Base-by-base conservation (phyloP, 352 stramenopile species). In the Globisporangium megalacanthum region DNA sequence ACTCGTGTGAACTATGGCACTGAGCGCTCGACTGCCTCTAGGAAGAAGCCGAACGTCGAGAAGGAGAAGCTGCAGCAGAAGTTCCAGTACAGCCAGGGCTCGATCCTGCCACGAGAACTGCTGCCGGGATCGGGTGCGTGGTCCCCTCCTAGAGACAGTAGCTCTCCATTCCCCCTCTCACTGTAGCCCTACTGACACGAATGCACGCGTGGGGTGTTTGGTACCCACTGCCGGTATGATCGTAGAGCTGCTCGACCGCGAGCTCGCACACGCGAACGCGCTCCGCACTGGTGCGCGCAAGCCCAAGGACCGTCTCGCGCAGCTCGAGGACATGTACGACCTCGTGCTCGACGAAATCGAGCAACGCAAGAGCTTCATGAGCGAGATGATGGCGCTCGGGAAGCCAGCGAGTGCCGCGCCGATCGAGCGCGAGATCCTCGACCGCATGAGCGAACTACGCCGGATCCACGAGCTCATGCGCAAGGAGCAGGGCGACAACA, bases 31-130 rank as follows among this genome's bases (percentile, higher is more conserved):
- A 47, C 33, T 48, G 29, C 9, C 31, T 65, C 45, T 48, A 79
- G 66, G 25, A 65, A 62, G 51, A 72, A 65, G 52, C 79, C 78
- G 1, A 89, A 89, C 33, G 73, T 88, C 36, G 80, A 93, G 47
- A 93, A 93, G 55, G 80, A 93, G 52, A 93, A 89, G 57, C 70
- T 93, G 13, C 83, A 93, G 57, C 80, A 93, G 48, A 58, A 77
- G 6, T 91, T 93, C 44, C 82, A 80, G 22, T 93, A 86, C 64
- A 74, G 75, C 1, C 65, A 64, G 4, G 83, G 83, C 6, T 79
- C 57, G 0, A 93, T 93, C 56, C 60, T 93, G n/a, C 83, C 83
- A 6, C 65, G 69, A 0, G 75, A 91, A 35, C 61, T 93, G 7
- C 61, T 93, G 3, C 83, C 83, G n/a, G 80, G 80, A 67, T 66